phyloP scores from a whole-genome alignment of 176 grass and related monocot genomes.

The Otatea glauca region DNA sequence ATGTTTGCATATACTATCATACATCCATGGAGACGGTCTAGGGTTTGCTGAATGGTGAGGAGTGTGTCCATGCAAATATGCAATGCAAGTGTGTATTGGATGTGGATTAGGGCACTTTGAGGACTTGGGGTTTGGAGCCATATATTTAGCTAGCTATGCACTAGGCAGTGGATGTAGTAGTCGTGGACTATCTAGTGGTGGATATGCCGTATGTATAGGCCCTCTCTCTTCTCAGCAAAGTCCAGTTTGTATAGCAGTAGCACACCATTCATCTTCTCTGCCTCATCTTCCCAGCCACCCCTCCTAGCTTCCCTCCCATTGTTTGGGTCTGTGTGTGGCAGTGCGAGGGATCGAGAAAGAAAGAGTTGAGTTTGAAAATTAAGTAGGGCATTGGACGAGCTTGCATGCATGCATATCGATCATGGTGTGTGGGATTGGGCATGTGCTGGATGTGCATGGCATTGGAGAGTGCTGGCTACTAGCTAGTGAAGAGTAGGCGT shows the following conservation, averaged over 20 bases:
- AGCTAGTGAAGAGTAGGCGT: too few species aligned
- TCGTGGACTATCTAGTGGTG: neutral
- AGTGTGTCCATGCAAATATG: neutral
- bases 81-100: neutral
- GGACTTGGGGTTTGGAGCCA: neutral
- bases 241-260: neutral
- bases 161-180: neutral
- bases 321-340: too few species aligned
- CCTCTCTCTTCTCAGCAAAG: too few species aligned
- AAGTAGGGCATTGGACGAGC: too few species aligned
- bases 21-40: conserved; percentile 14
- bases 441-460: neutral
- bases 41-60: conserved; percentile 28
- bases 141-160: neutral
- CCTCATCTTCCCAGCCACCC: neutral
- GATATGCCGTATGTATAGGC: too few species aligned
- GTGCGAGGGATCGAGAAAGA: neutral
- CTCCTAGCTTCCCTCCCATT: neutral
- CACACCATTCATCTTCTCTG: neutral
- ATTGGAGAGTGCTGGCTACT: neutral
- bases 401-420: neutral
- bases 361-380: neutral
- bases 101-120: conserved; percentile 34
- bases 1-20: neutral
- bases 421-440: neutral